Percentiles rank a stretch among this genome's conserved stretches.
Evolutionary conservation across 768 basidiomycete species (phyloP).

Genomic region (Boletus coccyginus): DNA sequence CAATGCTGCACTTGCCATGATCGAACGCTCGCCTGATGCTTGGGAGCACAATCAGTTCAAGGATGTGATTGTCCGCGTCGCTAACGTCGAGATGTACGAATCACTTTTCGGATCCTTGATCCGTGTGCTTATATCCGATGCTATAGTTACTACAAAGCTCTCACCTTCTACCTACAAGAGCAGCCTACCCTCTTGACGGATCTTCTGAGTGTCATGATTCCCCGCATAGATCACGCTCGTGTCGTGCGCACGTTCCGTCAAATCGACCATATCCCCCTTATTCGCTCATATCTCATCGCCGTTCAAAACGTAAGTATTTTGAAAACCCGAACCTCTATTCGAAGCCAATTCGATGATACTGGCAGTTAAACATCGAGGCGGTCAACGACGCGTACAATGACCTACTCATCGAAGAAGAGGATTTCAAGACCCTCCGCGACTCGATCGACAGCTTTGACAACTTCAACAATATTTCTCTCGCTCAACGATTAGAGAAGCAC

Average conservation of each 20-base stretch:
- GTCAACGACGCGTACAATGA: slow-evolving; percentile 99
- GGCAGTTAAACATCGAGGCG: slow-evolving; percentile 88
- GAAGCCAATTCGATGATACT: slow-evolving; percentile 1
- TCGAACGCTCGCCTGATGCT: slow-evolving; percentile 95
- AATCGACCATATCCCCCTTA: slow-evolving; percentile 93
- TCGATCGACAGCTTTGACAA: slow-evolving; percentile 99
- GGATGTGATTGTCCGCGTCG: slow-evolving; percentile 93
- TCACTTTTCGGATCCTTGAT: not conserved
- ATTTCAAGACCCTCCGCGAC: slow-evolving; percentile 95
- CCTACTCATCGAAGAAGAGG: slow-evolving; percentile 98
- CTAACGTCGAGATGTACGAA: slow-evolving; percentile 92
- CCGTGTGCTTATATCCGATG: slow-evolving; percentile 2
- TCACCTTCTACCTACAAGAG: slow-evolving; percentile 92
- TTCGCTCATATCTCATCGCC: slow-evolving; percentile 94
- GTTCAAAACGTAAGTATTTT: slow-evolving; percentile 76
- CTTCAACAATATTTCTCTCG: slow-evolving; percentile 89
- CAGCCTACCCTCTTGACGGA: slow-evolving; percentile 94
- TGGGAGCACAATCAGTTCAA: slow-evolving; percentile 99
- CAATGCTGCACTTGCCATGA: slow-evolving; percentile 98
- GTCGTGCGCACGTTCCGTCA: slow-evolving; percentile 96
- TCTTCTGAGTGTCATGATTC: slow-evolving; percentile 86
- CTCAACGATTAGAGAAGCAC: slow-evolving; percentile 83
- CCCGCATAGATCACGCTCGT: slow-evolving; percentile 92
- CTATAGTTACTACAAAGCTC: slow-evolving; percentile 86
- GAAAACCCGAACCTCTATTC: not conserved